Evolutionary conservation across 2,329 filamentous ascomycete species (phyloP), one percentile per base, ranked within the genome.

Genomic region (Penicillium sp.): DNA sequence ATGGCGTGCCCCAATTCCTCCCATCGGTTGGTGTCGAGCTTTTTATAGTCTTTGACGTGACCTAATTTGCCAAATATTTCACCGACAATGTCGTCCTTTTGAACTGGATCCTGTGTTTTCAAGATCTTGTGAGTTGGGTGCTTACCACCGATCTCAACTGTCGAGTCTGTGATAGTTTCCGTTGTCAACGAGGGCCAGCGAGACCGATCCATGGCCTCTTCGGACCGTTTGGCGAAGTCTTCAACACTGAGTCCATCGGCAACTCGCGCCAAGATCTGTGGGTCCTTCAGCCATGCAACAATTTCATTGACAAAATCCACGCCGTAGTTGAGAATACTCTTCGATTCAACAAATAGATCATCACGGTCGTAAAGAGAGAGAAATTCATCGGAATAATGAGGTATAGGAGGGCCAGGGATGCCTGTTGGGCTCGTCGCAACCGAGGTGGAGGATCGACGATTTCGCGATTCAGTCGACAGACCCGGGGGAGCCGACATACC

Each of bases 11-110:
- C 73, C 11, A 89, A 73, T 50, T 89, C 86, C 33, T 82, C 76
- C 87, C 87, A 91, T 9, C 85, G 79, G 63, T 89, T 90, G 30
- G 80, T 80, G 1, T 82, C 77, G 51, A 89, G 82, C 11, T 82
- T 78, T 61, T 86, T 90, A 63, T 91, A 91, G 56, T 88, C 83
- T 46, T 86, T 85, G 63, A 91, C 85, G 60, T 89, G 84, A 2
- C 88, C 88, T 45, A 92, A 85, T 62, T 87, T 83, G 25, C 89
- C 89, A 64, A 91, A 92, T 43, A 97, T 81, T 73, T 97, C 84
- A 30, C 85, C 85, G 50, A 88, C 82, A 55, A 84, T 83, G 17
- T 80, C 72, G 72, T 71, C 81, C 73, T 70, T 79, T 57, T 74
- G 75, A 16, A 86, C 78, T 40, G 74, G 70, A 40, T 80, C 75